These are phyloP conservation scores for Pestalotiopsis sp. DNA, from an alignment of 2,329 filamentous ascomycete species.

Conservation along the genomic window DNA sequence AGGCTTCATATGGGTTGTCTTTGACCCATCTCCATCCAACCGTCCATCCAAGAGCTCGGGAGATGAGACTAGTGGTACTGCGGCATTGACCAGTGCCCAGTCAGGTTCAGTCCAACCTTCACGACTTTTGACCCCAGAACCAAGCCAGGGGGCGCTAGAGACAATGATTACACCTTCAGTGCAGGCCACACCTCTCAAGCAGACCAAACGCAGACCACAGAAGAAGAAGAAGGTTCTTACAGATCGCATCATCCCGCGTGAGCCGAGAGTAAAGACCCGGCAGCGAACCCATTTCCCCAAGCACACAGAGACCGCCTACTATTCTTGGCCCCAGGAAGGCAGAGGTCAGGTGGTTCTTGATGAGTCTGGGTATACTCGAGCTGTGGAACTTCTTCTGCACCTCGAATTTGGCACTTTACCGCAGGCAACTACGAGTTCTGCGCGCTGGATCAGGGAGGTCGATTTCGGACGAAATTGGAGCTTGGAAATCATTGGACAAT, in stretches of 20 bases:
- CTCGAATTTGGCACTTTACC: constrained; percentile 72
- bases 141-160: constrained; percentile 9
- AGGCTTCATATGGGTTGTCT: constrained; percentile 92
- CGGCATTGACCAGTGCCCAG: constrained; percentile 20
- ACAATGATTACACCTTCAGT: constrained; percentile 31
- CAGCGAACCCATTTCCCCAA: constrained; percentile 52
- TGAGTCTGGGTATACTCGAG: constrained; percentile 66
- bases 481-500: constrained; percentile 48
- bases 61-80: neutral
- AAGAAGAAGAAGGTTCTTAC: constrained; percentile 52
- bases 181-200: constrained; percentile 23
- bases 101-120: constrained; percentile 25
- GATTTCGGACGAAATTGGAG: constrained; percentile 57
- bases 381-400: constrained; percentile 70
- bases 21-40: constrained; percentile 54
- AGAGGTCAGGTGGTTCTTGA: constrained; percentile 67
- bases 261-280: constrained; percentile 66
- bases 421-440: constrained; percentile 65
- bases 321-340: constrained; percentile 64
- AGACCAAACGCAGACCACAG: constrained; percentile 23
- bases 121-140: constrained; percentile 11
- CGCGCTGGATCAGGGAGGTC: constrained; percentile 71
- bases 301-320: constrained; percentile 61
- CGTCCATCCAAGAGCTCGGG: constrained; percentile 13
- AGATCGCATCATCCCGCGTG: constrained; percentile 64